phyloP scores from a whole-genome alignment of 331 rosid species.

The Malus hybrid region DNA sequence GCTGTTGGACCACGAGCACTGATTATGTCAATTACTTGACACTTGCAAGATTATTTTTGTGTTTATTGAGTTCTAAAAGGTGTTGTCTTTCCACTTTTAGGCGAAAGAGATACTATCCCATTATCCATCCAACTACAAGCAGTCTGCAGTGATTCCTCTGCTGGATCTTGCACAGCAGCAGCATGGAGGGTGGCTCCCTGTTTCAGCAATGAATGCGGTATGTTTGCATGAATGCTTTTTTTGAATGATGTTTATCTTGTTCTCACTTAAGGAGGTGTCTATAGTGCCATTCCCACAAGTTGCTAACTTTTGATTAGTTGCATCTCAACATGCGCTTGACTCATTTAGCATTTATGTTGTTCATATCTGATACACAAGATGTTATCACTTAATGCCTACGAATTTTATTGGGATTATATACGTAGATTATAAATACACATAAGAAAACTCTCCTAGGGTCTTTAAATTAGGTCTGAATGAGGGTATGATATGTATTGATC shows the following conservation, averaged over 20 bases:
- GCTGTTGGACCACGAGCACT: not conserved
- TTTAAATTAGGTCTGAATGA: not conserved
- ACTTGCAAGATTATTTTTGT: not conserved
- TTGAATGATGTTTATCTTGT: not conserved
- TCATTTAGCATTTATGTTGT: no score
- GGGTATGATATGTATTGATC: not conserved
- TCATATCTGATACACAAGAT: not conserved
- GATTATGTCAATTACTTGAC: not conserved
- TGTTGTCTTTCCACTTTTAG: slow-evolving; percentile 23
- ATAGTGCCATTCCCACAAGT: no score
- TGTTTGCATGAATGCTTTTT: slow-evolving; percentile 17
- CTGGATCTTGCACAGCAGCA: slow-evolving; percentile 99
- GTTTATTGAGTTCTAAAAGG: no score
- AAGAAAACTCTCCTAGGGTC: not conserved
- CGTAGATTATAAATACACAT: not conserved
- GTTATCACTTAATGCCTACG: no score
- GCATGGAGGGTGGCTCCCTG: slow-evolving; percentile 99
- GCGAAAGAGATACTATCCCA: slow-evolving; percentile 81
- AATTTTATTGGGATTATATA: no score
- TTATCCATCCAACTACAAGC: slow-evolving; percentile 27
- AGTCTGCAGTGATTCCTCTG: slow-evolving; percentile 92
- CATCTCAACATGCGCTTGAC: no score
- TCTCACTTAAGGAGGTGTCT: not conserved
- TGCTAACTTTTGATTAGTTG: no score
- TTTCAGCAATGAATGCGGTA: slow-evolving; percentile 97